Evolutionary conservation across 495 filamentous ascomycete species (phyloP), one percentile per base, ranked within the genome.

Genomic region (Darksidea phi): DNA sequence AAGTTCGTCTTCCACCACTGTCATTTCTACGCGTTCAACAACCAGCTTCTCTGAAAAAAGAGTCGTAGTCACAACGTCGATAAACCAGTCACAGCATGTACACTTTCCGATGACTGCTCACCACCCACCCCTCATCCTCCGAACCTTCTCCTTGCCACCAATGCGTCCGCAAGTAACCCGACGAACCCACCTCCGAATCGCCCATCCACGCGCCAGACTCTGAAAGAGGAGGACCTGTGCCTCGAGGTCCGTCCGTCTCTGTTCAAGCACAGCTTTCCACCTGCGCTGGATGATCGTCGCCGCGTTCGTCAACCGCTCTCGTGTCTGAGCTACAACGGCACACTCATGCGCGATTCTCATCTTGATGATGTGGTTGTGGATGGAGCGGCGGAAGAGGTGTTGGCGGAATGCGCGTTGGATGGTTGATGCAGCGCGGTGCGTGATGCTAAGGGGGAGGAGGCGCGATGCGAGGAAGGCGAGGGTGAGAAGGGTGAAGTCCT

Each of bases 391-490:
- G 0, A 60, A 28, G 5, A 66, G 63, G 6, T 25, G 46, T 4
- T 32, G 51, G 8, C 75, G 71, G 65, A 71, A 80, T 4, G 60
- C 64, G 18, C 75, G 73, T 67, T 81, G 79, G 25, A 88, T 82
- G 6, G 74, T 75, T 7, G 68, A 62, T 8, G 81, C 83, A 12
- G 85, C 85, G 68, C 77, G 78, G 24, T 78, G 70, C 34, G 72
- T 67, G 26, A 73, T 75, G 6, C 80, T 79, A 24, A 80, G 75
- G 0, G 78, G 75, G 13, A 88, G 77, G 3, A 88, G 70, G 36
- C 85, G 78, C 4, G 83, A 86, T 45, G 82, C 84, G 7, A 88
- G 79, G 70, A 86, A 86, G 10, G 83, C 77, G 37, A 88, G 77
- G 12, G 75, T 75, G 12, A 79, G 77, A 42, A 86, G 67, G 0